Evolutionary conservation across 2,329 filamentous ascomycete genomes (phyloP).

Genomic region (Fusarium napiforme): DNA sequence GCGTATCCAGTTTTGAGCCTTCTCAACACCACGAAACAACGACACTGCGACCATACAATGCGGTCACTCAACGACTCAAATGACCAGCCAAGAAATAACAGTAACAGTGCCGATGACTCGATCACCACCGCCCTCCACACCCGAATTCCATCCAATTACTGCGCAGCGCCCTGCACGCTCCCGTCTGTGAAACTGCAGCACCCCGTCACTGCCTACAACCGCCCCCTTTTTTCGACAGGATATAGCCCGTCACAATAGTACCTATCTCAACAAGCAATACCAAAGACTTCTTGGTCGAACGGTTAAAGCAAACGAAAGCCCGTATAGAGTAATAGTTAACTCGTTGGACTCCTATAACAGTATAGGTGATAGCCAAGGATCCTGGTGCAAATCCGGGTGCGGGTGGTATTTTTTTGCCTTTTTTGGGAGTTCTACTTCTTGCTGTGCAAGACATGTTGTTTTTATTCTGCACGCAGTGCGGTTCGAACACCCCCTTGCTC

Average conservation of each 20-base stretch:
- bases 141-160: background rate
- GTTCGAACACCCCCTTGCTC: background rate
- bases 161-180: slow-evolving; percentile 10
- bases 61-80: background rate
- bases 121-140: background rate
- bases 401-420: slow-evolving; percentile 39
- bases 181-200: slow-evolving; percentile 25
- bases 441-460: background rate
- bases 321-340: slow-evolving; percentile 52
- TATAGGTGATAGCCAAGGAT: slow-evolving; percentile 50
- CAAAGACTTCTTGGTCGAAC: slow-evolving; percentile 31
- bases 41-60: background rate
- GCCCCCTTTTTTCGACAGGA: background rate
- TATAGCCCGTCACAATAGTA: slow-evolving; percentile 25
- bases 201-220: slow-evolving; percentile 31
- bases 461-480: background rate
- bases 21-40: background rate
- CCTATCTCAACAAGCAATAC: slow-evolving; percentile 23
- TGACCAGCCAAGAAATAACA: background rate
- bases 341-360: slow-evolving; percentile 51
- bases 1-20: background rate
- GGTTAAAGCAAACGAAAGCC: slow-evolving; percentile 39
- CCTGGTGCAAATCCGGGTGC: slow-evolving; percentile 52
- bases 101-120: background rate
- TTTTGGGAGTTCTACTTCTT: background rate